Evolutionary conservation across 306 rosid species (phyloP).

Genomic region (Prosopis cineraria): DNA sequence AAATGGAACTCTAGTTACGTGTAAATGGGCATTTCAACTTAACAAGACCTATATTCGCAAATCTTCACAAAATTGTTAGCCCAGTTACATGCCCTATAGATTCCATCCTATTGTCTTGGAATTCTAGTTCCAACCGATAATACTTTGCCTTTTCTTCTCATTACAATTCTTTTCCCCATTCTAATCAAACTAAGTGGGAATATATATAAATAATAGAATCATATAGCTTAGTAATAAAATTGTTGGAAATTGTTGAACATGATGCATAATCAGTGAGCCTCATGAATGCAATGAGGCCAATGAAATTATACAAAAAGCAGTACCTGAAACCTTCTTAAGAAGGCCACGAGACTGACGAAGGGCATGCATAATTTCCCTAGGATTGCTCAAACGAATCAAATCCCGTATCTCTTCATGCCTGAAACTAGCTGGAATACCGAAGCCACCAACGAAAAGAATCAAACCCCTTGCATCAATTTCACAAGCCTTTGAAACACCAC

Average conservation of each 20-base stretch:
- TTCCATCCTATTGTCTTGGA: slow-evolving; percentile 6
- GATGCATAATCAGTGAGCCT: slow-evolving; percentile 6
- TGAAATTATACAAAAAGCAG: neutral
- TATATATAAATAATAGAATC: neutral
- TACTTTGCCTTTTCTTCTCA: slow-evolving; percentile 1
- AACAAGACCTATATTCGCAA: too few relatives aligned
- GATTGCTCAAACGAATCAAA: slow-evolving; percentile 47
- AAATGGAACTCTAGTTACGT: too few relatives aligned
- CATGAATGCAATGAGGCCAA: neutral
- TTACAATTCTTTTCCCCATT: neutral
- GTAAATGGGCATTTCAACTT: too few relatives aligned
- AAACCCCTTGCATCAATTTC: slow-evolving; percentile 64
- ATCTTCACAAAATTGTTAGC: neutral
- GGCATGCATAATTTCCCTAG: slow-evolving; percentile 39
- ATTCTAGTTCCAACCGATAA: slow-evolving; percentile 21
- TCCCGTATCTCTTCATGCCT: slow-evolving; percentile 45
- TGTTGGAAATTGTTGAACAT: neutral
- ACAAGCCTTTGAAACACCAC: slow-evolving; percentile 48
- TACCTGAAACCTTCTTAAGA: slow-evolving; percentile 45
- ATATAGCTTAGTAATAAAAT: neutral
- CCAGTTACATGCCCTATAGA: neutral
- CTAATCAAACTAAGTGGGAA: neutral
- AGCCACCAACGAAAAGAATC: slow-evolving; percentile 54
- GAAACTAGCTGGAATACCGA: slow-evolving; percentile 49
- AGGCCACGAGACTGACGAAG: slow-evolving; percentile 46